Evolutionary conservation across 2,329 filamentous ascomycete species (phyloP), one percentile per base, ranked within the genome.

Genomic region (Monilinia vaccinii-corymbosi): DNA sequence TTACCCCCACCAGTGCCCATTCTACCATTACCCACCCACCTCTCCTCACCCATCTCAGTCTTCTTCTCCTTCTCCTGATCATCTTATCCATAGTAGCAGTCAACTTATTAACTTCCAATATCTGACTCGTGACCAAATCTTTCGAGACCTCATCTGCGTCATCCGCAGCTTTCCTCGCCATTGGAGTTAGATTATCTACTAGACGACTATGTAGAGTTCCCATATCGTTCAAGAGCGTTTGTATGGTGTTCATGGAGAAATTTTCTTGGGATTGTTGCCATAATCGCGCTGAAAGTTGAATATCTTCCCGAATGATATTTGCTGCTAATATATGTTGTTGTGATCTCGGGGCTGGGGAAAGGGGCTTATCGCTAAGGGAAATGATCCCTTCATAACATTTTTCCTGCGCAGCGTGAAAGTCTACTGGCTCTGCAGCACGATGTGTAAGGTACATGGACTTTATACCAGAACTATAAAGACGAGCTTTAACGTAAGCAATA

Each of bases 381-480:
- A 53, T 74, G 62, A 58, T 64, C n/a, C 60, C 70, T 9, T 53
- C 38, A 32, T 69, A 71, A 10, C 58, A 28, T 6, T 56, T 60
- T 1, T 62, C 62, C 0, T 66, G 55, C 1, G 64, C 57, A 14
- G 50, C 61, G 28, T 56, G 58, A 4, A 72, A 56, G 48, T 71
- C 66, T 44, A 64, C 62, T n/a, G 61, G 51, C 51, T 71, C 70
- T 18, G 62, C 63, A 4, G 87, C 85, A 50, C 87, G 82, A 4
- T 85, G 81, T 32, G 80, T 79, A 58, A 97, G 89, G 69, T 94
- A 89, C 68, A 85, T 85, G 0, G 93, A 92, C 74, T 95, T 96
- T 69, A 97, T 86, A n/a, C 91, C 92, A 0, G 91, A 90, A 64
- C 86, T 88, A 25, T 96, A 78, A 45, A 96, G 82, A 10, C 95